Evolutionary conservation across 306 rosid genomes (phyloP), one percentile per base, ranked within the genome.

Genomic region (Citrullus mucosospermus): DNA sequence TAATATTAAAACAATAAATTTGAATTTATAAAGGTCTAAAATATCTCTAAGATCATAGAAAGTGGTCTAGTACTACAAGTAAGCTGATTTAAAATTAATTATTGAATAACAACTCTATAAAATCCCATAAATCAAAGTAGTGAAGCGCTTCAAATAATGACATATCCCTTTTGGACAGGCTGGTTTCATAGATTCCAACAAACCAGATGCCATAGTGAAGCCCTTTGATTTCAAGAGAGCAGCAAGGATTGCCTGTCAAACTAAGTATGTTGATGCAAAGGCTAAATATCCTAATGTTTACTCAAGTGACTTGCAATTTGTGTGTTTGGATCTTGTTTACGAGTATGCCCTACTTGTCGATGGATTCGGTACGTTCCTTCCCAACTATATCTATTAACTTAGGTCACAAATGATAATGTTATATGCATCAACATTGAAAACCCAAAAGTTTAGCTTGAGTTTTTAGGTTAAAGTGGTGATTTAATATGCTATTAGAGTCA

Each of bases 271-370:
- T 55, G 87, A 90, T 81, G 97, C 94, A 81, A 92, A 89, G 68
- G 82, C 90, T 58, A 67, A 54, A 32, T 93, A 83, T 83, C 89
- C 85, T 43, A 58, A 3, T 34, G 89, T 87, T 39, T 91, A 92
- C 1, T 87, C 87, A 15, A 85, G 83, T 44, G 89, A 90, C 84
- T 88, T 92, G 82, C 98, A 96, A 48, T 93, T 68, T 81, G 61
- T 92, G 62, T 93, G 98, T 91, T 85, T 93, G 97, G 98, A 93
- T 87, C 97, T 93, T 43, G 85, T 88, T 50, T 93, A 93, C 87
- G 97, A 93, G 85, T 93, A 81, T 76, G 86, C 90, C 0, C 80
- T 93, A 80, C 97, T 93, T 66, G 97, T 90, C 57, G 90, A 92
- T 82, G 98, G 97, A 80, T 93, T 93, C 75, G 94, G 98, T 93